phyloP scores from a whole-genome alignment of 345 rosid species.

The Eutrema yunnanense region DNA sequence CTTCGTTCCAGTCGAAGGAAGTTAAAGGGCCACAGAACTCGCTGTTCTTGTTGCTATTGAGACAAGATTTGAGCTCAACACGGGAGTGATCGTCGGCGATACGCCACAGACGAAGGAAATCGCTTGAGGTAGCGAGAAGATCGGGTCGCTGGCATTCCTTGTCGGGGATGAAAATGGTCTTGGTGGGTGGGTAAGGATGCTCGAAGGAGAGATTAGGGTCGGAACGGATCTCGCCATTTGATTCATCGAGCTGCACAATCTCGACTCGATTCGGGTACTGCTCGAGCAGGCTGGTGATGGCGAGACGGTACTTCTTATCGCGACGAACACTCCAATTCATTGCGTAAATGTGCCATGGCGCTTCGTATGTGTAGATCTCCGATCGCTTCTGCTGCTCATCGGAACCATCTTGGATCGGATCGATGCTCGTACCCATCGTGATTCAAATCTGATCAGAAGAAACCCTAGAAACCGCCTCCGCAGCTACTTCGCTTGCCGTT shows the following conservation, averaged over 20 bases:
- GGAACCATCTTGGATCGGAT: slow-evolving; percentile 66
- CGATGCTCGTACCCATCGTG: slow-evolving; percentile 69
- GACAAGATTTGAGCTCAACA: slow-evolving; percentile 69
- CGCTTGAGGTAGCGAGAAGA: slow-evolving; percentile 90
- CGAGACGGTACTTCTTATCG: slow-evolving; percentile 93
- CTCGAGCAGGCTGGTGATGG: slow-evolving; percentile 87
- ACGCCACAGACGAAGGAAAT: slow-evolving; percentile 92
- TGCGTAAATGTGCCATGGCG: slow-evolving; percentile 97
- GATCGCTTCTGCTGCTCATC: slow-evolving; percentile 94
- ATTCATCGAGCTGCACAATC: slow-evolving; percentile 92
- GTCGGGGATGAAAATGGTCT: slow-evolving; percentile 86
- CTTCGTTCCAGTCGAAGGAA: slow-evolving; percentile 98
- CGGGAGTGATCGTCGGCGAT: slow-evolving; percentile 56
- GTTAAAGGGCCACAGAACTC: slow-evolving; percentile 89
- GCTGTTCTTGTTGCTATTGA: slow-evolving; percentile 83
- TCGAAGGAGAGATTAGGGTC: slow-evolving; percentile 86
- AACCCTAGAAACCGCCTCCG: slow-evolving; percentile 30
- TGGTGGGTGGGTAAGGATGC: slow-evolving; percentile 89
- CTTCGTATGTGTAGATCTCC: slow-evolving; percentile 96
- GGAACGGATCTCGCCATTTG: slow-evolving; percentile 91
- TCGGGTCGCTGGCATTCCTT: slow-evolving; percentile 86
- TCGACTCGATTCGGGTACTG: slow-evolving; percentile 73
- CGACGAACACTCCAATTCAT: slow-evolving; percentile 99
- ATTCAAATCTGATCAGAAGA: not conserved
- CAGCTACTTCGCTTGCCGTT: not conserved